phyloP scores from a whole-genome alignment of 2,329 filamentous ascomycete genomes.

The Ascochyta lentis region DNA sequence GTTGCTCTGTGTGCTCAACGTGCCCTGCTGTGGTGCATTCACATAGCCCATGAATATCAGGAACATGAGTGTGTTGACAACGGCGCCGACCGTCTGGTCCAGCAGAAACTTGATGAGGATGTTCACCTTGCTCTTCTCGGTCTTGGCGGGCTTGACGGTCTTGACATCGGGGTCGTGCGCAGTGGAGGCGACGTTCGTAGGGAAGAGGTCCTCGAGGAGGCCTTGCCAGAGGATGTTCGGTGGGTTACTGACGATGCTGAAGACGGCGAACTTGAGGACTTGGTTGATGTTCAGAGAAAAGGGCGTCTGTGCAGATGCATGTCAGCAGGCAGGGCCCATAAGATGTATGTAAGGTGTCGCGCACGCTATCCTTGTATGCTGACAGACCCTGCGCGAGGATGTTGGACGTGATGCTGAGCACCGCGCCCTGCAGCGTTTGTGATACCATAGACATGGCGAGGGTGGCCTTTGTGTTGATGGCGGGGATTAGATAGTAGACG shows the following conservation, averaged over 20 bases:
- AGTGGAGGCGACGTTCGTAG: constrained; percentile 59
- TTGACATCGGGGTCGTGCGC: constrained; percentile 33
- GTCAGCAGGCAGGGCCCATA: constrained; percentile 10
- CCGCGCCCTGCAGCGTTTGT: constrained; percentile 65
- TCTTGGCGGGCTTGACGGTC: constrained; percentile 31
- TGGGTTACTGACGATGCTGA: constrained; percentile 74
- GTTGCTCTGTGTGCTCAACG: constrained; percentile 41
- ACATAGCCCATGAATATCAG: constrained; percentile 64
- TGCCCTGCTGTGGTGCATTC: constrained; percentile 31
- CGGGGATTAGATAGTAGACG: neutral
- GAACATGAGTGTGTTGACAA: constrained; percentile 70
- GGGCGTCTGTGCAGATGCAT: constrained; percentile 55
- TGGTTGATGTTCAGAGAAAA: constrained; percentile 70
- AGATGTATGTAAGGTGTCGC: neutral
- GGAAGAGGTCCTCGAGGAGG: constrained; percentile 76
- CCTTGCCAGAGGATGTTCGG: constrained; percentile 89
- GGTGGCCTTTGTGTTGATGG: constrained; percentile 1
- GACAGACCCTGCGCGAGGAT: constrained; percentile 74
- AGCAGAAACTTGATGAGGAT: constrained; percentile 71
- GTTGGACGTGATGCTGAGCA: constrained; percentile 72
- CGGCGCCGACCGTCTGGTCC: constrained; percentile 72
- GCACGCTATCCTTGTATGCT: constrained; percentile 66
- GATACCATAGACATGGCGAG: constrained; percentile 43
- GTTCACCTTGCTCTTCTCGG: constrained; percentile 63
- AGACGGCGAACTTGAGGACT: constrained; percentile 79